These are phyloP conservation scores for Mucor lusitanicus DNA, from an alignment of 371 early-diverging fungal species.

Conservation along the genomic window DNA sequence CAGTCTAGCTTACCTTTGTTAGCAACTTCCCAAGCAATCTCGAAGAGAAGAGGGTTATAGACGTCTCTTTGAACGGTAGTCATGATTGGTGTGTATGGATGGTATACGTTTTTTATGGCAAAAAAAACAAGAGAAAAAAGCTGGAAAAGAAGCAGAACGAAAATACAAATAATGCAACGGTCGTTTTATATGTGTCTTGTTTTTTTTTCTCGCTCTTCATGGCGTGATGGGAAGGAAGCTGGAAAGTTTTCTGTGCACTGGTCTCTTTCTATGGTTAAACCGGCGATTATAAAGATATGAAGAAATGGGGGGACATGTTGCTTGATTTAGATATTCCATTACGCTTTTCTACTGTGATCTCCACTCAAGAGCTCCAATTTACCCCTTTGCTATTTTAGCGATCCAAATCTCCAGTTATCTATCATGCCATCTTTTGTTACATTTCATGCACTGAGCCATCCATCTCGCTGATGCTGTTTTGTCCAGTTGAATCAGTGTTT, in stretches of 20 bases:
- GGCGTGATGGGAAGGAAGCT: constrained; percentile 8
- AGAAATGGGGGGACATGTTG: not conserved
- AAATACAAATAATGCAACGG: not conserved
- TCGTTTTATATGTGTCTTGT: not conserved
- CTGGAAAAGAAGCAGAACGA: constrained; percentile 13
- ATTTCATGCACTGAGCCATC: not conserved
- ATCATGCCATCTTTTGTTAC: constrained; percentile 1
- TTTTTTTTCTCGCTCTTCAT: not conserved
- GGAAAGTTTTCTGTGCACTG: constrained; percentile 14
- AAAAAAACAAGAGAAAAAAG: constrained; percentile 5
- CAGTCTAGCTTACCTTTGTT: constrained; percentile 75
- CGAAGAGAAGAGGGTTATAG: constrained; percentile 68
- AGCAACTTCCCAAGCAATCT: constrained; percentile 94
- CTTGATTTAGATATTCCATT: not conserved
- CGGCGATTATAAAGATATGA: not conserved
- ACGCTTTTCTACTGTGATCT: not conserved
- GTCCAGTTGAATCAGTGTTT: not conserved
- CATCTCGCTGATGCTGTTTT: not conserved
- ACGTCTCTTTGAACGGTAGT: constrained; percentile 24
- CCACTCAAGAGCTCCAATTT: not conserved
- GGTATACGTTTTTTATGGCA: not conserved
- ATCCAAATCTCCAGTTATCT: not conserved
- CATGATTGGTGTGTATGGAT: constrained; percentile 3
- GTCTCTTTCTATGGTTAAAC: not conserved
- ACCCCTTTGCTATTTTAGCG: not conserved